phyloP scores from a whole-genome alignment of 495 filamentous ascomycete genomes.

The Penicillium atrosanguineum region DNA sequence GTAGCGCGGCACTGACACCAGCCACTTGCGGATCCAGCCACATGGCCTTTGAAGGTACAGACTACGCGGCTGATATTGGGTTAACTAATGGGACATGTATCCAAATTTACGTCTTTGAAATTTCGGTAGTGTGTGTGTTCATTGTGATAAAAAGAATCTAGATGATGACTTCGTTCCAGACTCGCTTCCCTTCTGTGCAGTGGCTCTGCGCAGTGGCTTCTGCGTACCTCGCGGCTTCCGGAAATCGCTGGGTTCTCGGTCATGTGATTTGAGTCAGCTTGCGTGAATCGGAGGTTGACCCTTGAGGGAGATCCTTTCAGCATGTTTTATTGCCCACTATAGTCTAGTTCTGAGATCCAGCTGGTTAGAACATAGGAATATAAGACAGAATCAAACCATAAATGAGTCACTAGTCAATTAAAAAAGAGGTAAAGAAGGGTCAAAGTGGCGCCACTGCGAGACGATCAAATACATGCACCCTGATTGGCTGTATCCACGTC shows the following conservation, averaged over 20 bases:
- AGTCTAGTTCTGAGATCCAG: no score
- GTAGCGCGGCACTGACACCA: constrained; percentile 23
- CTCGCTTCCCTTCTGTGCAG: background rate
- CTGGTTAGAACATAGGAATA: no score
- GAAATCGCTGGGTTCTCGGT: constrained; percentile 8
- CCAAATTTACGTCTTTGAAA: background rate
- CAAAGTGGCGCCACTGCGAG: constrained; percentile 36
- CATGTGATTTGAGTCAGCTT: constrained; percentile 14
- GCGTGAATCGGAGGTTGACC: background rate
- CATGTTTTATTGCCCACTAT: no score
- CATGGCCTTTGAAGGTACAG: constrained; percentile 24
- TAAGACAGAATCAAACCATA: background rate
- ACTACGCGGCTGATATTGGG: background rate
- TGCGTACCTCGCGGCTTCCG: constrained; percentile 5
- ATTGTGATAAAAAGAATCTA: background rate
- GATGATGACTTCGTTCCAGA: background rate
- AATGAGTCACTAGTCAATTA: background rate
- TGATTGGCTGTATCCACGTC: constrained; percentile 40
- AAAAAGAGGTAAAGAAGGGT: background rate
- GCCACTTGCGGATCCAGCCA: constrained; percentile 36
- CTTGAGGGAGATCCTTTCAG: background rate
- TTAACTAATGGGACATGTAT: background rate
- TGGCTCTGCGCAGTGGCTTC: background rate
- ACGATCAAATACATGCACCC: constrained; percentile 39
- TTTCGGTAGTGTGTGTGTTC: background rate